A percentile compares a stretch with the other conserved stretches of the same genome.
These are phyloP conservation scores for Xylaria nigripes DNA, from an alignment of 495 filamentous ascomycete species.

Conservation along the genomic window DNA sequence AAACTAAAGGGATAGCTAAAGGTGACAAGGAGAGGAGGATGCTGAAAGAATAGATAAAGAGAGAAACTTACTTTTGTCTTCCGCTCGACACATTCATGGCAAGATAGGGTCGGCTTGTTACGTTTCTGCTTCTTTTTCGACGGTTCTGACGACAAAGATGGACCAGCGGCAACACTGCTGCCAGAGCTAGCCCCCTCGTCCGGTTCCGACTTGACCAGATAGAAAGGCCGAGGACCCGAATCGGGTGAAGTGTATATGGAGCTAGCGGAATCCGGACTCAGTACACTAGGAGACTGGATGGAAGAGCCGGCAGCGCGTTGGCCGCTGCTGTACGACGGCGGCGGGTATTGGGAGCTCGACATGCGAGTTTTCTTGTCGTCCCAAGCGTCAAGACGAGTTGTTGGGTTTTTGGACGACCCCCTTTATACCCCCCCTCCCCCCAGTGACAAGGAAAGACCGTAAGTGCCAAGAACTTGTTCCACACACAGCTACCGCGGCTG, in stretches of 20 bases:
- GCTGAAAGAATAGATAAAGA: background rate
- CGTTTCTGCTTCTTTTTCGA: constrained; percentile 59
- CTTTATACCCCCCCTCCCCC: background rate
- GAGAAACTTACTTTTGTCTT: constrained; percentile 54
- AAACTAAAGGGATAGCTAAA: background rate
- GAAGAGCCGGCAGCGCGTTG: constrained; percentile 16
- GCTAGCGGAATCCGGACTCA: constrained; percentile 27
- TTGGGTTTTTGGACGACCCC: background rate
- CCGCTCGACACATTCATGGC: constrained; percentile 61
- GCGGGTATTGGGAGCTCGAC: constrained; percentile 26
- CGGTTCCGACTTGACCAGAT: constrained; percentile 26
- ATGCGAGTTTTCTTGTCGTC: constrained; percentile 13
- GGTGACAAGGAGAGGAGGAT: background rate
- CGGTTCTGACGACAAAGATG: constrained; percentile 25
- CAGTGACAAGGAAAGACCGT: background rate
- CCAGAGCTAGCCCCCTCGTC: constrained; percentile 23
- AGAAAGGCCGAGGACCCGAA: constrained; percentile 21
- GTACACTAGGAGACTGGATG: constrained; percentile 17
- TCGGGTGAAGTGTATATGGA: constrained; percentile 36
- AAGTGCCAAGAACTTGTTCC: background rate
- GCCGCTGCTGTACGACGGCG: constrained; percentile 27
- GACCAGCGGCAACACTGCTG: constrained; percentile 24
- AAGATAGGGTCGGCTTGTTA: constrained; percentile 68
- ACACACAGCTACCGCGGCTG: background rate
- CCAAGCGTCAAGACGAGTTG: background rate